Conservation (phyloP, 257 asterid genomes). For the Solanum chiquidenum region DNA sequence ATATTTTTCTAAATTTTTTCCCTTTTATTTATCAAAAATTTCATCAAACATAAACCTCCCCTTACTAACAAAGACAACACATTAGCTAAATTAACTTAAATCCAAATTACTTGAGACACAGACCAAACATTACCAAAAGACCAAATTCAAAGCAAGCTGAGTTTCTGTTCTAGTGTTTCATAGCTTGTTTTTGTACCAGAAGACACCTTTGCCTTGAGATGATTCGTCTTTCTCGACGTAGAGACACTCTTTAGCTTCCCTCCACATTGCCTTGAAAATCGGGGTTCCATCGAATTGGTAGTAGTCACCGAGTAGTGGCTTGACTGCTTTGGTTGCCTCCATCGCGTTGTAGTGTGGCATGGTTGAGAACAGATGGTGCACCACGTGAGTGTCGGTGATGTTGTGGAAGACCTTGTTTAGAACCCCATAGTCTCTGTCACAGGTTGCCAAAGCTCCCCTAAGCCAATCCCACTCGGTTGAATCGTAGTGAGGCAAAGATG, state of each 20-base stretch:
- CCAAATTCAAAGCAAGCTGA: background rate
- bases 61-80: background rate
- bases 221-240: conserved; percentile 50
- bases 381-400: conserved; percentile 60
- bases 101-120: background rate
- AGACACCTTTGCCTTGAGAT: conserved; percentile 29
- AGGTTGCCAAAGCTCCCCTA: conserved; percentile 64
- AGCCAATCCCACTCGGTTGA: conserved; percentile 74
- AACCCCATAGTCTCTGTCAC: conserved; percentile 54
- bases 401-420: conserved; percentile 58
- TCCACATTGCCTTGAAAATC: conserved; percentile 50
- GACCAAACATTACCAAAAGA: background rate
- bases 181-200: conserved; percentile 53
- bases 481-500: conserved; percentile 57
- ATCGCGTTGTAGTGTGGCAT: conserved; percentile 70
- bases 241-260: conserved; percentile 53
- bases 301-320: conserved; percentile 51
- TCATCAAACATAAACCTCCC: background rate
- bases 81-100: background rate
- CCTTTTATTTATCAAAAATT: background rate
- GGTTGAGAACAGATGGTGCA: conserved; percentile 58
- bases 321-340: conserved; percentile 64
- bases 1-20: background rate
- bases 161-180: background rate
- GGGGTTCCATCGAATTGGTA: conserved; percentile 49